Evolutionary conservation across 805 yeast genomes (phyloP).

Genomic region (Blastobotrys robertii): DNA sequence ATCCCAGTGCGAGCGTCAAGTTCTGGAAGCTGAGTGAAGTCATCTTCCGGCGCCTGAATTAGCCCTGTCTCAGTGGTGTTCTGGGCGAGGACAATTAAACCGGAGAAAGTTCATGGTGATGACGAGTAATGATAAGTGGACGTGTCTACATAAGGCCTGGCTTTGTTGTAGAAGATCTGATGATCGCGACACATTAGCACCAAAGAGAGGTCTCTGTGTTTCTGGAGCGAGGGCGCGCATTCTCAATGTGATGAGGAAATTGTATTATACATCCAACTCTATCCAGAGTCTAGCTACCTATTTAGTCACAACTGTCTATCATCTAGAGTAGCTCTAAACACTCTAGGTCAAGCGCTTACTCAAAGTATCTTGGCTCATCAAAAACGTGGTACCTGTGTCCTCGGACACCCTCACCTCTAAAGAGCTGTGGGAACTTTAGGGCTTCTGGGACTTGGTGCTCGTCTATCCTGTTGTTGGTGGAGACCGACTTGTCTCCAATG

Average conservation of each 20-base stretch:
- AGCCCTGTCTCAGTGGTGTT: too few species aligned
- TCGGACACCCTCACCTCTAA: conserved; percentile 85
- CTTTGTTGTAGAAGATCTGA: too few species aligned
- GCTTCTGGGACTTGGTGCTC: conserved; percentile 51
- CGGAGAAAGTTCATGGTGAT: too few species aligned
- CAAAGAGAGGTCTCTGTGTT: too few species aligned
- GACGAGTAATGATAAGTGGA: too few species aligned
- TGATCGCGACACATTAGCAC: too few species aligned
- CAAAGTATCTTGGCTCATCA: conserved; percentile 78
- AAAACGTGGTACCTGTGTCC: conserved; percentile 93
- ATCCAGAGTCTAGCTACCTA: background rate
- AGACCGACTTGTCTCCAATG: conserved; percentile 37
- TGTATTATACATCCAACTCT: background rate
- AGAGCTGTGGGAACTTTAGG: conserved; percentile 65
- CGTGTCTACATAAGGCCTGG: too few species aligned
- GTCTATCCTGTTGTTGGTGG: conserved; percentile 46
- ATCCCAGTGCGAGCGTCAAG: too few species aligned
- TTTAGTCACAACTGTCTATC: background rate
- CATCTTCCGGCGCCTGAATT: too few species aligned
- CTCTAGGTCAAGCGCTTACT: conserved; percentile 3
- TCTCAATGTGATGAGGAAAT: background rate
- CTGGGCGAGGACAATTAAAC: too few species aligned
- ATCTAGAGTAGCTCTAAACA: background rate
- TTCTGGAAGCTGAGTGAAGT: too few species aligned
- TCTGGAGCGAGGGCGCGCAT: background rate